Conservation (phyloP, 495 filamentous ascomycete genomes). For the Penicillium canescens region DNA sequence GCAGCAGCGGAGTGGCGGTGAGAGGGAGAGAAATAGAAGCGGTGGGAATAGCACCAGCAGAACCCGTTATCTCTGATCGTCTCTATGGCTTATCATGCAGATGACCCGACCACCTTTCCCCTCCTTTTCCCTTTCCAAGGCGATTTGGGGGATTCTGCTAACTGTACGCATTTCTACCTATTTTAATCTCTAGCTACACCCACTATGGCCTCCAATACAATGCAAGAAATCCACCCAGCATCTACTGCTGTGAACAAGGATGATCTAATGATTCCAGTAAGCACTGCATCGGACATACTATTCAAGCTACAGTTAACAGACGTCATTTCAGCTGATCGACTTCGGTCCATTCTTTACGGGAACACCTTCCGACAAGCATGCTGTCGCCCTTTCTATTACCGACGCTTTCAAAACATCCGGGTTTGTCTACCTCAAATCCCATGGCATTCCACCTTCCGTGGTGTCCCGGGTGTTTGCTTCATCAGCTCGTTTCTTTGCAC, state of each 20-base stretch:
- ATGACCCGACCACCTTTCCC: background rate
- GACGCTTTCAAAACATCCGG: conserved; percentile 81
- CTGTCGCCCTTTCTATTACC: conserved; percentile 70
- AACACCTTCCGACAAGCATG: conserved; percentile 57
- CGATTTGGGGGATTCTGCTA: background rate
- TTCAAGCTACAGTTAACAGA: background rate
- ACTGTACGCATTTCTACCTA: background rate
- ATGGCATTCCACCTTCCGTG: conserved; percentile 63
- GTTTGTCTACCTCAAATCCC: conserved; percentile 87
- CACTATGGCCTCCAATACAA: conserved; percentile 10
- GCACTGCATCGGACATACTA: conserved; percentile 6
- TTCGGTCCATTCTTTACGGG: conserved; percentile 74
- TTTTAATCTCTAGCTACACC: background rate
- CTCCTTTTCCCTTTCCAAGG: background rate
- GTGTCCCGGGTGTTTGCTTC: conserved; percentile 63
- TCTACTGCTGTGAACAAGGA: conserved; percentile 63
- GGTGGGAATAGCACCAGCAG: no score
- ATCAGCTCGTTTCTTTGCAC: conserved; percentile 76
- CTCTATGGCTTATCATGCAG: no score
- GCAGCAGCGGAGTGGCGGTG: no score
- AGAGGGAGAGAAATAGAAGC: no score
- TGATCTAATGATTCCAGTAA: conserved; percentile 69
- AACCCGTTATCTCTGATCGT: no score
- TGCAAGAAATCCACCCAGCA: conserved; percentile 19
- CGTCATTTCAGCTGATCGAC: conserved; percentile 71